These are phyloP conservation scores for Wallacemonas rigidus DNA, from an alignment of 208 protist genomes.

Conservation along the genomic window DNA sequence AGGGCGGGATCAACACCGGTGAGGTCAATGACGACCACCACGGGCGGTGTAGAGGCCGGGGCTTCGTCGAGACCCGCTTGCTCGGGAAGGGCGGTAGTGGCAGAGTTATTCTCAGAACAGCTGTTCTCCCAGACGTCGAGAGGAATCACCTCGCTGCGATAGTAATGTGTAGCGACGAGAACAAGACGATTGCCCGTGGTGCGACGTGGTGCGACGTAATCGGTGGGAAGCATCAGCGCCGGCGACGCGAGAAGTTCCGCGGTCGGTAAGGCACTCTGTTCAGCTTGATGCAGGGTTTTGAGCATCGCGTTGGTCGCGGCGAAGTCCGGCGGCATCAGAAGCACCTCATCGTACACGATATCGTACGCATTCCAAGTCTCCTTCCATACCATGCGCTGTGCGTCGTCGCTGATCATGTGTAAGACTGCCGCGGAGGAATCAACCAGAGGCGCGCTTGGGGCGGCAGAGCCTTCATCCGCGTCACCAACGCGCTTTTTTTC, in stretches of 20 bases:
- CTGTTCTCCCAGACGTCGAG: background rate
- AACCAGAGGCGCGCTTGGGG: background rate
- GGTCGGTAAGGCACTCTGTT: conserved; percentile 7
- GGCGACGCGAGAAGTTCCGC: background rate
- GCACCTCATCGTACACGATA: conserved; percentile 80
- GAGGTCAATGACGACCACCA: conserved; percentile 66
- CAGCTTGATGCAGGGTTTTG: background rate
- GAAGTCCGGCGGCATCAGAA: conserved; percentile 46
- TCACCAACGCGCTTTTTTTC: background rate
- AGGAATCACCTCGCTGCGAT: conserved; percentile 10
- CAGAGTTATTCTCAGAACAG: background rate
- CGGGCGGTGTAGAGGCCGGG: background rate
- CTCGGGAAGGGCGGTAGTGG: no score
- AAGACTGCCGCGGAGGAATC: background rate
- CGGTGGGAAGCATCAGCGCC: background rate
- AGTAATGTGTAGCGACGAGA: conserved; percentile 73
- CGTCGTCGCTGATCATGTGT: conserved; percentile 8
- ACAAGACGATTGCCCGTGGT: conserved; percentile 31
- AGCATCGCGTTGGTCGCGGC: conserved; percentile 13
- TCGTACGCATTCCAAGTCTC: conserved; percentile 90
- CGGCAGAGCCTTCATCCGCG: background rate
- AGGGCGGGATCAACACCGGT: conserved; percentile 28
- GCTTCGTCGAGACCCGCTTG: no score
- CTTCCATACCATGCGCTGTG: conserved; percentile 57
- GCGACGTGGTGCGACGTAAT: conserved; percentile 37